Evolutionary conservation across 2,329 filamentous ascomycete genomes (phyloP), one percentile per base, ranked within the genome.

Genomic region (Escovopsis sp.): DNA sequence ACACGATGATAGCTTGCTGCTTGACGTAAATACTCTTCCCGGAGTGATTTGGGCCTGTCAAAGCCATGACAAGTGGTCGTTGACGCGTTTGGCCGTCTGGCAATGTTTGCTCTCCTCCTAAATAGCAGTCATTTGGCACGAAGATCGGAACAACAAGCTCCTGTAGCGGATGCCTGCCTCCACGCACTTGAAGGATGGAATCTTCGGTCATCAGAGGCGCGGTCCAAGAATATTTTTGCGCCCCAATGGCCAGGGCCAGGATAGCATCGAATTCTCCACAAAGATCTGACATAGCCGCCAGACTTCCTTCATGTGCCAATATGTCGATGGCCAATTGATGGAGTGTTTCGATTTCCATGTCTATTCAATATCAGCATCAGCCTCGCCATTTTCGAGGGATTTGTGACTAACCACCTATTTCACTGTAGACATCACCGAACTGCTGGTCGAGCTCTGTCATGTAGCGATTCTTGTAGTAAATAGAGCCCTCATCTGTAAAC

Each of bases 21-120:
- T 94, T 98, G 55, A 96, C 71, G 59, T 94, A 96, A 0, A 96
- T 76, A 51, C 87, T 96, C 60, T 98, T 98, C 0, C 91, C 91
- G 0, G 91, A 96, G 57, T 91, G 93, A 51, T 98, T 98, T 5
- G 91, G 88, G 0, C 91, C 91, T 0, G 91, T 96, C 52, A 98
- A 61, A 6, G 95, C 65, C 11, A 95, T 57, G 62, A 86, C 81
- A 48, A 74, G 85, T 11, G 50, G 47, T 3, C 39, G 35, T 14
- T 38, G 46, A 2, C 40, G 37, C 14, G 47, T n/a, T 6, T 42
- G 39, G 38, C 39, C 15, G 11, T 31, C 15, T 15, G 34, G 30
- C 8, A 30, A 35, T 31, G 33, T 29, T 16, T 64, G 66, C n/a
- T 45, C 44, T 2, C 83, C 82, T 16, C 83, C 82, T 11, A 66